phyloP scores from a whole-genome alignment of 2,329 filamentous ascomycete species.

The Monilinia fructigena region DNA sequence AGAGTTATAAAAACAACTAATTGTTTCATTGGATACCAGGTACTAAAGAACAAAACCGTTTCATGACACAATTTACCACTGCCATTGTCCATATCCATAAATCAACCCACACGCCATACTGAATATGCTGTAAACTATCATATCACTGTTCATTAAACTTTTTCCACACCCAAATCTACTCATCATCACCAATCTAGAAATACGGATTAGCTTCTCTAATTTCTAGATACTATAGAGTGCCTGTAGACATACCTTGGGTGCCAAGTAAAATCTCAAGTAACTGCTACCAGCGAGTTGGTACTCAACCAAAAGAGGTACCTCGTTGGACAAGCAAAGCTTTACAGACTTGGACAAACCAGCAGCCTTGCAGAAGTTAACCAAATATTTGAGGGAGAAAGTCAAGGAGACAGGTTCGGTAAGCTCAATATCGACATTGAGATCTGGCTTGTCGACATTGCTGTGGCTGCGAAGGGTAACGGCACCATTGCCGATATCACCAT shows the following conservation, averaged over 20 bases:
- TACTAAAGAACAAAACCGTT: slow-evolving; percentile 11
- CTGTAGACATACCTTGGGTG: slow-evolving; percentile 72
- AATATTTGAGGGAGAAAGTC: slow-evolving; percentile 98
- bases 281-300: slow-evolving; percentile 79
- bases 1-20: slow-evolving; percentile 1
- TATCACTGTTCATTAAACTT: slow-evolving; percentile 36
- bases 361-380: slow-evolving; percentile 99
- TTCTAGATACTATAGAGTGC: no score
- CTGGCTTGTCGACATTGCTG: slow-evolving; percentile 84
- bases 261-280: slow-evolving; percentile 95
- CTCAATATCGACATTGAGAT: slow-evolving; percentile 82
- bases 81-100: slow-evolving; percentile 35
- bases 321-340: slow-evolving; percentile 90
- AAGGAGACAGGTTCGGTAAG: slow-evolving; percentile 89
- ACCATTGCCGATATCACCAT: slow-evolving; percentile 93
- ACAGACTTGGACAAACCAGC: slow-evolving; percentile 77
- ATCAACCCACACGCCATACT: slow-evolving; percentile 39
- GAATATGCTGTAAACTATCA: slow-evolving; percentile 35
- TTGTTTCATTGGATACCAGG: slow-evolving; percentile 10
- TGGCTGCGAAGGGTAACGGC: slow-evolving; percentile 88
- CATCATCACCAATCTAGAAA: slow-evolving; percentile 66
- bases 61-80: slow-evolving; percentile 20
- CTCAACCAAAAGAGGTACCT: slow-evolving; percentile 94
- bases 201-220: slow-evolving; percentile 26
- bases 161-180: slow-evolving; percentile 44